phyloP scores from a whole-genome alignment of 768 basidiomycete species.

The Boletus vermiculosoides region DNA sequence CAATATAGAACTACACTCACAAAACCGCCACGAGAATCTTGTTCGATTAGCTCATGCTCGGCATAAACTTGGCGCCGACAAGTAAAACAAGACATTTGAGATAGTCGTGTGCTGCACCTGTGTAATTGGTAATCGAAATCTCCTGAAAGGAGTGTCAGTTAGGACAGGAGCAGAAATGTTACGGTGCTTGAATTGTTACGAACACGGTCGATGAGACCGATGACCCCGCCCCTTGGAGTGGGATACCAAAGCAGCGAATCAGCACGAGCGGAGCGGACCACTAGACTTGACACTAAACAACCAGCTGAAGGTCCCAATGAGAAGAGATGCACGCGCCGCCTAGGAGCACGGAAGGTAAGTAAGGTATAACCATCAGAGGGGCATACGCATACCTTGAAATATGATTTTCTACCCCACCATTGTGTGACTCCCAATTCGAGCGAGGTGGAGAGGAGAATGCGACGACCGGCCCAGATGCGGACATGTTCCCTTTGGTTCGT shows the following conservation, averaged over 20 bases:
- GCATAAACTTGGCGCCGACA: slow-evolving; percentile 80
- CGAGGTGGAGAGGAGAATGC: slow-evolving; percentile 59
- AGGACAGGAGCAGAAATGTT: background rate
- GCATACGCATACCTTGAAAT: slow-evolving; percentile 66
- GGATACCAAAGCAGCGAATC: slow-evolving; percentile 87
- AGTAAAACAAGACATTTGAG: slow-evolving; percentile 76
- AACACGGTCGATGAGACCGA: slow-evolving; percentile 61
- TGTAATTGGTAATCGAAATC: slow-evolving; percentile 87
- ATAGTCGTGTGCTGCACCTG: slow-evolving; percentile 83
- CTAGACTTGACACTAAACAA: slow-evolving; percentile 73
- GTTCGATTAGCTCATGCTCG: slow-evolving; percentile 75
- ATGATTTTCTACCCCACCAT: slow-evolving; percentile 66
- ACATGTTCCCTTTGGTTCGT: slow-evolving; percentile 30
- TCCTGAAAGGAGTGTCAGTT: slow-evolving; percentile 42
- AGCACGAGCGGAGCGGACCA: slow-evolving; percentile 58
- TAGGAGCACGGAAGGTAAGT: slow-evolving; percentile 25
- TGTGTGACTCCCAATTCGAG: slow-evolving; percentile 63
- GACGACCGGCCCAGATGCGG: slow-evolving; percentile 58
- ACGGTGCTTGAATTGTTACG: slow-evolving; percentile 24
- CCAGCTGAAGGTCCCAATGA: slow-evolving; percentile 80
- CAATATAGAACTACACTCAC: slow-evolving; percentile 43
- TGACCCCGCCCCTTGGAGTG: slow-evolving; percentile 57
- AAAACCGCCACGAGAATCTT: slow-evolving; percentile 82
- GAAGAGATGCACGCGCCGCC: slow-evolving; percentile 48
- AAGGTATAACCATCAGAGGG: background rate